Percentiles rank a stretch among this genome's conserved stretches.
These are phyloP conservation scores for Fusarium liriodendri DNA, from an alignment of 2,329 filamentous ascomycete species.

Conservation along the genomic window DNA sequence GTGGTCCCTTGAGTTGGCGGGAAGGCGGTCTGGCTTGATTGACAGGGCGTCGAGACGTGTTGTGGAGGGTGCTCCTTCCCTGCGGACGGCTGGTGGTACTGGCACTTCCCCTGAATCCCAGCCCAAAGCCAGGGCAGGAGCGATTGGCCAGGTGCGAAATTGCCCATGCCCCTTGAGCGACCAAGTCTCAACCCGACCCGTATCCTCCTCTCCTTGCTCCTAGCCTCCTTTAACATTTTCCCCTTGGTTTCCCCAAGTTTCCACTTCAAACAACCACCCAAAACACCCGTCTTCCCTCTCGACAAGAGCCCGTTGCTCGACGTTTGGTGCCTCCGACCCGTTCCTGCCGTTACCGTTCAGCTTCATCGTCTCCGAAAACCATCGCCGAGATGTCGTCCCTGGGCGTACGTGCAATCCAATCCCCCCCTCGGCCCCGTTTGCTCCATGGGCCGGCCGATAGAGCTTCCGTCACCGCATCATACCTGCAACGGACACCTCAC, in stretches of 20 bases:
- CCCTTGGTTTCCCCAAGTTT: constrained; percentile 45
- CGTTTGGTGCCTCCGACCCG: constrained; percentile 32
- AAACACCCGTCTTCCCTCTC: constrained; percentile 36
- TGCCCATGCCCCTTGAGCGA: constrained; percentile 45
- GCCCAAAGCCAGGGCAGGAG: constrained; percentile 39
- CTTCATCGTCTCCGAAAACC: constrained; percentile 29
- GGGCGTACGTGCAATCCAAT: constrained; percentile 46
- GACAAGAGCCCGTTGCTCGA: constrained; percentile 39
- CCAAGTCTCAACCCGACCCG: constrained; percentile 37
- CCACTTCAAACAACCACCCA: constrained; percentile 43
- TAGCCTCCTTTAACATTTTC: constrained; percentile 49
- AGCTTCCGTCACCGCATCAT: constrained; percentile 39
- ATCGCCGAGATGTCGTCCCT: constrained; percentile 48
- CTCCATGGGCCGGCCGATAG: constrained; percentile 32
- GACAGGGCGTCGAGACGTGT: constrained; percentile 34
- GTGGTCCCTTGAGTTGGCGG: constrained; percentile 31
- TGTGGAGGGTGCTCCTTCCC: constrained; percentile 30
- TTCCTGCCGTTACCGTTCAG: constrained; percentile 31
- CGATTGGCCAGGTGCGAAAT: constrained; percentile 50
- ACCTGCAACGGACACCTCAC: constrained; percentile 22
- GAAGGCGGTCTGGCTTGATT: constrained; percentile 45
- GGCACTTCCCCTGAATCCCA: constrained; percentile 45
- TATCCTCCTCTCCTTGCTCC: constrained; percentile 44
- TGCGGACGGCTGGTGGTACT: constrained; percentile 12
- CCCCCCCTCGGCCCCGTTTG: constrained; percentile 23